Percentiles rank a stretch among this genome's conserved stretches.
These are phyloP conservation scores for Tricholoma saponaceum DNA, from an alignment of 768 basidiomycete genomes.

Conservation along the genomic window DNA sequence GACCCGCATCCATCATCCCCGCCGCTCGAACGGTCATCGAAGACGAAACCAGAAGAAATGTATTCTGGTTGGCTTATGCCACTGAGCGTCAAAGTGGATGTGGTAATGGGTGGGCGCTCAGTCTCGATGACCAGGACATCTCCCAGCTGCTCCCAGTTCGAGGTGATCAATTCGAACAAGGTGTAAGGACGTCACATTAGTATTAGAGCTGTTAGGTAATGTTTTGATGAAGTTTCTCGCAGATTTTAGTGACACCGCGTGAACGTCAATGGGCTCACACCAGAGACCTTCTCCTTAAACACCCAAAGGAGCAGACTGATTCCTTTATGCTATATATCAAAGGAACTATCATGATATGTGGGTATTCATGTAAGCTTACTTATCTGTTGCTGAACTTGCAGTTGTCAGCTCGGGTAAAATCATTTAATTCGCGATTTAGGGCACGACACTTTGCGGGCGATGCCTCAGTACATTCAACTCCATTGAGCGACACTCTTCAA, in stretches of 20 bases:
- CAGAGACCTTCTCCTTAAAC: slow-evolving; percentile 52
- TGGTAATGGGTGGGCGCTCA: slow-evolving; percentile 68
- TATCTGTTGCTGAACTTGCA: not conserved
- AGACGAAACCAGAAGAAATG: slow-evolving; percentile 68
- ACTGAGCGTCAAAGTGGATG: slow-evolving; percentile 63
- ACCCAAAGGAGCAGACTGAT: slow-evolving; percentile 61
- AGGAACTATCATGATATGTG: slow-evolving; percentile 59
- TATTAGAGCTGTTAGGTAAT: not conserved
- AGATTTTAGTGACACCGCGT: slow-evolving; percentile 45
- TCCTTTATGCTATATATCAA: slow-evolving; percentile 73
- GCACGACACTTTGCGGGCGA: slow-evolving; percentile 60
- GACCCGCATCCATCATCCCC: slow-evolving; percentile 55
- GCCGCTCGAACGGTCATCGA: slow-evolving; percentile 60
- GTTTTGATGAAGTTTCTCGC: slow-evolving; percentile 1
- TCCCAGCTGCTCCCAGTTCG: slow-evolving; percentile 66
- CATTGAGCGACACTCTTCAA: slow-evolving; percentile 32
- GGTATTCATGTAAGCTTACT: slow-evolving; percentile 9
- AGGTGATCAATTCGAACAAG: slow-evolving; percentile 54
- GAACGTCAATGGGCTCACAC: slow-evolving; percentile 69
- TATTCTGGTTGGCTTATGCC: slow-evolving; percentile 71
- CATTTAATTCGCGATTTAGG: slow-evolving; percentile 65
- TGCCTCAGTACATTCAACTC: slow-evolving; percentile 34
- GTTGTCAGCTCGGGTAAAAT: slow-evolving; percentile 43
- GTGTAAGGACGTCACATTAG: slow-evolving; percentile 36
- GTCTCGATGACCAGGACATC: slow-evolving; percentile 70